phyloP scores from a whole-genome alignment of 257 asterid genomes.

The Voacanga thouarsii region DNA sequence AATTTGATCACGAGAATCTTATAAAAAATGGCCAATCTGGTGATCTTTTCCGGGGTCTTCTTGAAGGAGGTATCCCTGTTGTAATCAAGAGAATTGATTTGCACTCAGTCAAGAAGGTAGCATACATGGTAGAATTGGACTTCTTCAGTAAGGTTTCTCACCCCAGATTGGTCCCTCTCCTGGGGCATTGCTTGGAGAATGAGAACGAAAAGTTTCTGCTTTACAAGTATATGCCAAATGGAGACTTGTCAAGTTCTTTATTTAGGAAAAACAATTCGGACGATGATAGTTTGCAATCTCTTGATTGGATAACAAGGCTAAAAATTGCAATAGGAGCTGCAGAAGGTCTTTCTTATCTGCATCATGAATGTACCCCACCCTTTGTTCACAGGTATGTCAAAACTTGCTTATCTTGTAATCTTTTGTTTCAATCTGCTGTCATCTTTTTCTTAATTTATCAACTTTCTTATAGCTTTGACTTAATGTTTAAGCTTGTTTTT shows the following conservation, averaged over 20 bases:
- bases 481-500: neutral
- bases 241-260: slow-evolving; percentile 78
- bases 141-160: slow-evolving; percentile 69
- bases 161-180: slow-evolving; percentile 72
- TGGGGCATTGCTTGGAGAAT: slow-evolving; percentile 91
- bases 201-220: slow-evolving; percentile 78
- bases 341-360: slow-evolving; percentile 80
- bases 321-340: slow-evolving; percentile 96
- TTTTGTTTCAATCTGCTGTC: slow-evolving; percentile 7
- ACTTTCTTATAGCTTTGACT: neutral
- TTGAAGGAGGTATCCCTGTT: slow-evolving; percentile 71
- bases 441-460: neutral
- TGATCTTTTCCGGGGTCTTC: slow-evolving; percentile 63
- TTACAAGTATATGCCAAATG: slow-evolving; percentile 78
- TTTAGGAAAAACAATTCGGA: slow-evolving; percentile 61
- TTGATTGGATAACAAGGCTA: slow-evolving; percentile 96
- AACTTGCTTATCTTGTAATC: slow-evolving; percentile 9
- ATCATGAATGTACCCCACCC: slow-evolving; percentile 87
- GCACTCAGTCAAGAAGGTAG: slow-evolving; percentile 53
- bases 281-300: slow-evolving; percentile 62
- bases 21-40: slow-evolving; percentile 86
- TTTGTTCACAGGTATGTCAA: slow-evolving; percentile 82
- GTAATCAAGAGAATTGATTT: slow-evolving; percentile 68
- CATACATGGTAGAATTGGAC: slow-evolving; percentile 58
- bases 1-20: slow-evolving; percentile 53